Percentiles rank a stretch among this genome's conserved stretches.
These are phyloP conservation scores for Amaranthus tricolor DNA, from an alignment of 179 eudicot species.

Conservation along the genomic window DNA sequence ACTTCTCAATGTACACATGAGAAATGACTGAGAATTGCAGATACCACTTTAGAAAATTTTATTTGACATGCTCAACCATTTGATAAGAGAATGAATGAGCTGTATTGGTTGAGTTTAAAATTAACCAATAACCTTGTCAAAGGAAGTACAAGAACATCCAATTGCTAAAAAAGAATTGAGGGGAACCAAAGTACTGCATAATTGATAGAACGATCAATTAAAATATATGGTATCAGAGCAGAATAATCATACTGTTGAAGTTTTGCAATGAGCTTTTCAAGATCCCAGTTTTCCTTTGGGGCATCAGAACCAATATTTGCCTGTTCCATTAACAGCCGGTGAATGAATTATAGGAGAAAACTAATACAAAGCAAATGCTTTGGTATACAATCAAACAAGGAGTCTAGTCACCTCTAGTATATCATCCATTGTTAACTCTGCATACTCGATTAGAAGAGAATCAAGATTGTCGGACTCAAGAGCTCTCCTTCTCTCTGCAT, in stretches of 20 bases:
- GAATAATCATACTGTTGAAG: conserved; percentile 72
- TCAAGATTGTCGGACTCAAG: conserved; percentile 84
- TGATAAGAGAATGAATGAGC: neutral
- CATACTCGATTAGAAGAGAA: conserved; percentile 90
- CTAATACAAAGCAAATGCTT: neutral
- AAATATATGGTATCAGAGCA: conserved; percentile 18
- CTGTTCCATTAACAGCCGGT: conserved; percentile 36
- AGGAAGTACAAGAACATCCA: neutral
- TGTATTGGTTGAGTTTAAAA: neutral
- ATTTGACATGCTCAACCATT: neutral
- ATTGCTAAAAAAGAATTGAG: neutral
- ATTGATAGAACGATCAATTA: neutral
- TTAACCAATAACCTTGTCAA: neutral
- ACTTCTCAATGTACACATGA: neutral
- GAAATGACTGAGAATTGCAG: neutral
- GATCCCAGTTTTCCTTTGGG: conserved; percentile 93
- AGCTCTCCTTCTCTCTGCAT: conserved; percentile 95
- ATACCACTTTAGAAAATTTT: neutral
- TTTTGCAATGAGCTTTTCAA: conserved; percentile 83
- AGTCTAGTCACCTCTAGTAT: conserved; percentile 69
- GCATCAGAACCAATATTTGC: conserved; percentile 94
- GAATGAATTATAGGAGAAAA: conserved; percentile 13
- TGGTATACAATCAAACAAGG: neutral
- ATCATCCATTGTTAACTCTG: conserved; percentile 96
- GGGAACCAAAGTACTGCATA: neutral